phyloP scores from a whole-genome alignment of 768 basidiomycete species.

The Boletus rex-veris region DNA sequence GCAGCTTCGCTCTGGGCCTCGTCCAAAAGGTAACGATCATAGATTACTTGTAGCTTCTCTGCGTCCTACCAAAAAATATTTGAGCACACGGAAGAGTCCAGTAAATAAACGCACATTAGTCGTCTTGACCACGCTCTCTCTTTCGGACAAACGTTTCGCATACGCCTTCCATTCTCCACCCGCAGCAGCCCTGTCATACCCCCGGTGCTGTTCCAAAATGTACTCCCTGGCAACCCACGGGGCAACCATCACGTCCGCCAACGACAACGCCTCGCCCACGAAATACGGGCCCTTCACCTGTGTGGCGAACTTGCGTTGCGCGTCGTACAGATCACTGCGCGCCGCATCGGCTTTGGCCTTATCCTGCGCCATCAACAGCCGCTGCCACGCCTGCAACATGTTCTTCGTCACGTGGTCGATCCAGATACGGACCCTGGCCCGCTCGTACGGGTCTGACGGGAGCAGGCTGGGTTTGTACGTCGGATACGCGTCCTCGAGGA shows the following conservation, averaged over 20 bases:
- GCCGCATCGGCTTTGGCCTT: conserved; percentile 35
- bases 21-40: conserved; percentile 53
- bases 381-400: conserved; percentile 50
- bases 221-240: conserved; percentile 55
- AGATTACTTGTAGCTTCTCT: conserved; percentile 46
- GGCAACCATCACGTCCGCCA: conserved; percentile 53
- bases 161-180: conserved; percentile 46
- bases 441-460: conserved; percentile 48
- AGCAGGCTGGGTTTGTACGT: conserved; percentile 43
- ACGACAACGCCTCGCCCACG: conserved; percentile 48
- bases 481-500: conserved; percentile 58
- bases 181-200: conserved; percentile 42
- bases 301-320: conserved; percentile 35
- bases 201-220: conserved; percentile 47
- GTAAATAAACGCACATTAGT: conserved; percentile 30
- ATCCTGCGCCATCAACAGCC: conserved; percentile 41
- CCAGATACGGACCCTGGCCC: conserved; percentile 55
- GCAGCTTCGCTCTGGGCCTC: conserved; percentile 54
- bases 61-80: conserved; percentile 25
- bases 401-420: conserved; percentile 53
- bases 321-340: conserved; percentile 37
- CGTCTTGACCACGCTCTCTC: conserved; percentile 48
- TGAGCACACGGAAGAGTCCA: neutral
- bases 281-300: conserved; percentile 52
- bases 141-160: conserved; percentile 37